Conservation (phyloP, 2,329 filamentous ascomycete species). For the Hortaea werneckii region DNA sequence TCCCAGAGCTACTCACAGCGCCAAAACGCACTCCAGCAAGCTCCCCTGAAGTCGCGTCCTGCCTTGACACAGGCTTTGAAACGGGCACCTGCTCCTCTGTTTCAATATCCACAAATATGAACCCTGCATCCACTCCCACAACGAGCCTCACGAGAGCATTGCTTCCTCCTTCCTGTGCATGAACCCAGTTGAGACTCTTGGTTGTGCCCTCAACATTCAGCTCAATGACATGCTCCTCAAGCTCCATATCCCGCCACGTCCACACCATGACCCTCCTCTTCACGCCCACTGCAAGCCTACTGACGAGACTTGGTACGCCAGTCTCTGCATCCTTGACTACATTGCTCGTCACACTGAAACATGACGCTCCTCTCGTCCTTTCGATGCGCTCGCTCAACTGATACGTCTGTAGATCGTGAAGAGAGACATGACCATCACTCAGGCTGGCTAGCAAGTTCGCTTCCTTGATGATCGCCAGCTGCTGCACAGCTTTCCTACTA, state of each 20-base stretch:
- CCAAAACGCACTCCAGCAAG: conserved; percentile 59
- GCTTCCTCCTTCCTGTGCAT: conserved; percentile 50
- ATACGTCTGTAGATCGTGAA: conserved; percentile 83
- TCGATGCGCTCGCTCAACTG: conserved; percentile 67
- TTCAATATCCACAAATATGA: conserved; percentile 77
- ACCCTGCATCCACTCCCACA: conserved; percentile 83
- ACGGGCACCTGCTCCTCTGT: conserved; percentile 66
- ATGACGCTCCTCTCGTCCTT: conserved; percentile 77
- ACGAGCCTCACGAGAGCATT: conserved; percentile 54
- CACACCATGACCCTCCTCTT: conserved; percentile 84
- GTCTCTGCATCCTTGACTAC: conserved; percentile 83
- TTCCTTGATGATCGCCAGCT: conserved; percentile 92
- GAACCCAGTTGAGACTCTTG: conserved; percentile 84
- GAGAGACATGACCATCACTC: conserved; percentile 78
- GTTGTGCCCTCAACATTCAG: conserved; percentile 73
- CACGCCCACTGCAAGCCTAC: conserved; percentile 79
- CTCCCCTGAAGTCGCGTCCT: conserved; percentile 45
- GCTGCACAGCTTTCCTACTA: conserved; percentile 78
- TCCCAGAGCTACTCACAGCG: conserved; percentile 70
- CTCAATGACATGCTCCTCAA: conserved; percentile 63
- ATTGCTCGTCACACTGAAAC: conserved; percentile 90
- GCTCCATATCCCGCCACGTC: conserved; percentile 93
- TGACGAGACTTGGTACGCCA: conserved; percentile 86
- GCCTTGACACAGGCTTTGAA: conserved; percentile 31
- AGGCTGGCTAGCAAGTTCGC: conserved; percentile 83